Conservation (phyloP, 2,329 filamentous ascomycete genomes). For the Nemania diffusa region DNA sequence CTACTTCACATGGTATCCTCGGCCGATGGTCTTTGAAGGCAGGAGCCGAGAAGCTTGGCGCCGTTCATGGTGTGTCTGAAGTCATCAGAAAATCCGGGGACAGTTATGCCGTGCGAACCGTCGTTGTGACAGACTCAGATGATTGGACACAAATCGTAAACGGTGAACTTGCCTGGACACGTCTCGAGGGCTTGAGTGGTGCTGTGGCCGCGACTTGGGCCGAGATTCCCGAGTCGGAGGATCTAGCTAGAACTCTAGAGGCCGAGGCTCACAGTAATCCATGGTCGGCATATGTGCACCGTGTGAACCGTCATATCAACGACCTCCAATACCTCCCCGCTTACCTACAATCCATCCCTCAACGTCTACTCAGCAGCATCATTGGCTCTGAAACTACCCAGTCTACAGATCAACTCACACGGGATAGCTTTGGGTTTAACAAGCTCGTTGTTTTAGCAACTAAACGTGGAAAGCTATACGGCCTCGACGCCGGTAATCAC, state of each 20-base stretch:
- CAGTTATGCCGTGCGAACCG: constrained; percentile 81
- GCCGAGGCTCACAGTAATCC: constrained; percentile 87
- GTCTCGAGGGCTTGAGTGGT: constrained; percentile 83
- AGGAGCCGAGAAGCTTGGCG: constrained; percentile 54
- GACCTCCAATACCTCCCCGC: constrained; percentile 82
- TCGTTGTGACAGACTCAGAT: constrained; percentile 71
- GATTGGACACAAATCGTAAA: constrained; percentile 90
- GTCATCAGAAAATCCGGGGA: constrained; percentile 76
- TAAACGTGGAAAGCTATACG: constrained; percentile 79
- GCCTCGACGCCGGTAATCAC: constrained; percentile 78
- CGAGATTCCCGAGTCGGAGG: constrained; percentile 77
- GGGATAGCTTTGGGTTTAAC: constrained; percentile 87
- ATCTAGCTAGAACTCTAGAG: constrained; percentile 82
- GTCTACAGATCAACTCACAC: constrained; percentile 60
- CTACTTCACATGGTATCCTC: constrained; percentile 78
- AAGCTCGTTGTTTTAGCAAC: constrained; percentile 87
- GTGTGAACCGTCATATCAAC: constrained; percentile 80
- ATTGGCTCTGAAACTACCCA: constrained; percentile 64
- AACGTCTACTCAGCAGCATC: constrained; percentile 73
- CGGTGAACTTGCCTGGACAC: constrained; percentile 80
- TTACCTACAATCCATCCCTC: constrained; percentile 76
- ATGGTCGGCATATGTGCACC: constrained; percentile 84
- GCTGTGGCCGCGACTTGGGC: constrained; percentile 84
- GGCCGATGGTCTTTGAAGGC: constrained; percentile 75
- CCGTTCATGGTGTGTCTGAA: constrained; percentile 80